These are phyloP conservation scores for Calonectria pteridis DNA, from an alignment of 2,329 filamentous ascomycete species.

Conservation along the genomic window DNA sequence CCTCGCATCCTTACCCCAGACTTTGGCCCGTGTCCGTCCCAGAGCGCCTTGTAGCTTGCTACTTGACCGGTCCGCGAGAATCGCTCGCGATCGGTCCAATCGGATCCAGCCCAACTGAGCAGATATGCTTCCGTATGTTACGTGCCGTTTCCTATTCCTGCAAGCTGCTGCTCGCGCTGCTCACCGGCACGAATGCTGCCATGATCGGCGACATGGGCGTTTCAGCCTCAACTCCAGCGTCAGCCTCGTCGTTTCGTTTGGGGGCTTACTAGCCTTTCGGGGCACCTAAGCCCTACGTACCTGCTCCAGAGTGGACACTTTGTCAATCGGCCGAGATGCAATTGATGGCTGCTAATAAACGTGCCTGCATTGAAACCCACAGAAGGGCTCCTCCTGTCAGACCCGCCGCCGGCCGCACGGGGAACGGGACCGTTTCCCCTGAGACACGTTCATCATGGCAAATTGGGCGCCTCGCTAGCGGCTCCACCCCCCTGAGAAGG, in stretches of 20 bases:
- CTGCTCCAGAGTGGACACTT: background rate
- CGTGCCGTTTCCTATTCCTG: background rate
- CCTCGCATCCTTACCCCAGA: background rate
- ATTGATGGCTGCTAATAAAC: background rate
- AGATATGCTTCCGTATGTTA: background rate
- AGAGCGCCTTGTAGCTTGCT: background rate
- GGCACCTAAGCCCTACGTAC: background rate
- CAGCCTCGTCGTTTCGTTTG: background rate
- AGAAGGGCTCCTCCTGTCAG: background rate
- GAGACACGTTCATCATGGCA: background rate
- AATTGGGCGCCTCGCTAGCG: background rate
- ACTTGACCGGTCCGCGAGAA: background rate
- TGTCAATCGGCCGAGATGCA: background rate
- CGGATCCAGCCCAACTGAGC: background rate
- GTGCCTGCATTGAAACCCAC: background rate
- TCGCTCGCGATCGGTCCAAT: background rate
- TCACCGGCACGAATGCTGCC: background rate
- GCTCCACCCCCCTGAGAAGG: background rate
- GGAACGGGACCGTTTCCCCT: background rate
- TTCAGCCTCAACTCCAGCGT: background rate
- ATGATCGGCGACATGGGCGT: background rate
- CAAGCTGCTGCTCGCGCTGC: background rate
- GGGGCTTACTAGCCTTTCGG: background rate
- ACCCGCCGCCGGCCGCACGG: constrained; percentile 2
- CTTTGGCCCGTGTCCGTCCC: background rate